Evolutionary conservation across 1,139 yeast species (phyloP).

Genomic region (Kazachstania sp.): DNA sequence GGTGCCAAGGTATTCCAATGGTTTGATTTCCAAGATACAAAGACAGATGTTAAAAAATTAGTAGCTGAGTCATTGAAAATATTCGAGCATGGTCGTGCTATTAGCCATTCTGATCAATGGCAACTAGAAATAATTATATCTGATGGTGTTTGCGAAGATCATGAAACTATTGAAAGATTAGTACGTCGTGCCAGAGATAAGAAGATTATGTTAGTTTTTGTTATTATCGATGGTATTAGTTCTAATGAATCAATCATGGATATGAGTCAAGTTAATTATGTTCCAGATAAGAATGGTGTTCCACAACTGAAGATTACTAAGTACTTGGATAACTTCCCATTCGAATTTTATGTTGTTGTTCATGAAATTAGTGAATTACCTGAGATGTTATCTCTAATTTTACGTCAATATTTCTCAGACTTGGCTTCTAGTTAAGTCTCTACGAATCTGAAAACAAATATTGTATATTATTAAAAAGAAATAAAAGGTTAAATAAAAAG

Average conservation of each 20-base stretch:
- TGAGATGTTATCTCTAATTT: constrained; percentile 76
- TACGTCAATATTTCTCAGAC: constrained; percentile 87
- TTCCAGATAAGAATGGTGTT: constrained; percentile 60
- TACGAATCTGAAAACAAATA: not conserved
- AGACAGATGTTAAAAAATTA: constrained; percentile 73
- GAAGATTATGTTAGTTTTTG: constrained; percentile 90
- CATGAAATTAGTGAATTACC: constrained; percentile 85
- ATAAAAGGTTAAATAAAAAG: not conserved
- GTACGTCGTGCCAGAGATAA: constrained; percentile 91
- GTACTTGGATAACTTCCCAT: constrained; percentile 90
- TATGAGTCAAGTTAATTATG: constrained; percentile 85
- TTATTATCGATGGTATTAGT: constrained; percentile 82
- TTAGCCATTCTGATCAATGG: constrained; percentile 66
- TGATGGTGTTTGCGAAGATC: constrained; percentile 96
- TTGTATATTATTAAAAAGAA: not conserved
- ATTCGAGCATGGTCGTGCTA: constrained; percentile 55
- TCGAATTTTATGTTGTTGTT: constrained; percentile 92
- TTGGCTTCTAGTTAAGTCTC: constrained; percentile 33
- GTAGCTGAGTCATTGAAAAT: constrained; percentile 64
- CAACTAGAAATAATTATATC: constrained; percentile 86
- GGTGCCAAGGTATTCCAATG: constrained; percentile 81
- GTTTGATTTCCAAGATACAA: constrained; percentile 84
- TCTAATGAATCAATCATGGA: constrained; percentile 82
- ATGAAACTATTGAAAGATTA: constrained; percentile 66
- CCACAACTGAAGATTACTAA: constrained; percentile 69